Evolutionary conservation across 441 rosid genomes (phyloP), one percentile per base, ranked within the genome.

Genomic region (Rhodomyrtus psidioides): DNA sequence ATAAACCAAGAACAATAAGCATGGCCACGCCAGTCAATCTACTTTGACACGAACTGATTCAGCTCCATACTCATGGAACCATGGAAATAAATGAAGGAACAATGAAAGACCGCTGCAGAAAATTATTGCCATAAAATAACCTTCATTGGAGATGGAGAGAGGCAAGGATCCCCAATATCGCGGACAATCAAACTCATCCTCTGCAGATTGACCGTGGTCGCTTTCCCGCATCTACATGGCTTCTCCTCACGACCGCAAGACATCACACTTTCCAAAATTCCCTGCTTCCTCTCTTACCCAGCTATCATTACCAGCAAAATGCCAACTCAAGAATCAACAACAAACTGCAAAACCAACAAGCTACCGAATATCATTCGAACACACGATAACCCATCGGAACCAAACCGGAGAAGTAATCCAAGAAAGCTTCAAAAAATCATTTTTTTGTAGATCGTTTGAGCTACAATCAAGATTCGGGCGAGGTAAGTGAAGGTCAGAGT

Each of bases 161-260:
- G 95, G 89, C 98, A 97, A 87, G 97, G 98, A 90, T 95, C 97
- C 88, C 98, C 93, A 87, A 97, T 92, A 86, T 95, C 94, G 83
- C 96, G 95, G 82, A 94, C 97, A 39, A 95, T 85, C 26, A 95
- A 94, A 89, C 97, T 90, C 81, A 94, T 96, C 88, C 91, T 94
- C 87, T 92, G 96, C 74, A 96, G 92, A 91, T 92, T 94, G 87
- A 93, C 92, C 4, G 94, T 85, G 75, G 93, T 90, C 1, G 92
- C 88, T 90, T 91, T 93, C 89, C 95, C 95, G 89, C 96, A 97
- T 83, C 91, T 89, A 96, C 99, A 95, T 92, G 92, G 94, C 91
- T 91, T 93, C 55, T 91, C 92, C 59, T 65, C 58, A 86, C 92
- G 93, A 56, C 91, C 93, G 87, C 93, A 91, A 93, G 94, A 91